Evolutionary conservation across 1,284 basidiomycete genomes (phyloP).

Genomic region (Vanrija pseudolonga): DNA sequence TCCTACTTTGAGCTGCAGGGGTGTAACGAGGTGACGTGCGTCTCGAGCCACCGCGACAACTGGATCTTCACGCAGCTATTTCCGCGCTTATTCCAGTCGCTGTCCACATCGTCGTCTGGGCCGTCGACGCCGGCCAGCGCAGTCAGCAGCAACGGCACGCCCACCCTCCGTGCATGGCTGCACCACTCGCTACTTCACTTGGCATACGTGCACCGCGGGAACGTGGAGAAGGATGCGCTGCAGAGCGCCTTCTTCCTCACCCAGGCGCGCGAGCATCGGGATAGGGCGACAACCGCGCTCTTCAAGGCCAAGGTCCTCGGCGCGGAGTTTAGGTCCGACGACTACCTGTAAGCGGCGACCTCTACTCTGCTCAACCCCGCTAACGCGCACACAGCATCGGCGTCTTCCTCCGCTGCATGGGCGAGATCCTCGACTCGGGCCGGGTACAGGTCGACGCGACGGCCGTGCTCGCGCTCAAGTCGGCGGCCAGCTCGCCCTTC

Average conservation of each 20-base stretch:
- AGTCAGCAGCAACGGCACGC: background rate
- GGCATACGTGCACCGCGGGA: conserved; percentile 19
- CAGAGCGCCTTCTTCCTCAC: conserved; percentile 4
- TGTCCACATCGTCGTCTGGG: background rate
- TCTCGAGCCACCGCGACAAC: conserved; percentile 13
- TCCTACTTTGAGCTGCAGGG: conserved; percentile 21
- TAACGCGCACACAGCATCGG: conserved; percentile 11
- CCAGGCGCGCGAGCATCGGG: conserved; percentile 5
- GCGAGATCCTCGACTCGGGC: conserved; percentile 17
- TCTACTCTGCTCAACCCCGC: background rate
- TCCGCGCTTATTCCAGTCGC: conserved; percentile 12
- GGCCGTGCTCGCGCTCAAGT: conserved; percentile 7
- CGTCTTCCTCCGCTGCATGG: conserved; percentile 21
- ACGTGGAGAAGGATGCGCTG: conserved; percentile 13
- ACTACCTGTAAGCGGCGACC: conserved; percentile 12
- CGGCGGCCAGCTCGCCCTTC: conserved; percentile 5
- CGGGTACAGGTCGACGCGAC: conserved; percentile 8
- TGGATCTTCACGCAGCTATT: conserved; percentile 23
- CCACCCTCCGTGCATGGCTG: conserved; percentile 11
- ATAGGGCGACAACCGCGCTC: conserved; percentile 14
- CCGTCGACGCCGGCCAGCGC: no score
- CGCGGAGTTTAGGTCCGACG: conserved; percentile 16
- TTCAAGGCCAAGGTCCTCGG: conserved; percentile 13
- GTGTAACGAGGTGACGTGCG: conserved; percentile 18
- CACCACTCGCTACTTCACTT: conserved; percentile 17